Evolutionary conservation across 257 asterid genomes (phyloP).

Genomic region (Capsicum pubescens): DNA sequence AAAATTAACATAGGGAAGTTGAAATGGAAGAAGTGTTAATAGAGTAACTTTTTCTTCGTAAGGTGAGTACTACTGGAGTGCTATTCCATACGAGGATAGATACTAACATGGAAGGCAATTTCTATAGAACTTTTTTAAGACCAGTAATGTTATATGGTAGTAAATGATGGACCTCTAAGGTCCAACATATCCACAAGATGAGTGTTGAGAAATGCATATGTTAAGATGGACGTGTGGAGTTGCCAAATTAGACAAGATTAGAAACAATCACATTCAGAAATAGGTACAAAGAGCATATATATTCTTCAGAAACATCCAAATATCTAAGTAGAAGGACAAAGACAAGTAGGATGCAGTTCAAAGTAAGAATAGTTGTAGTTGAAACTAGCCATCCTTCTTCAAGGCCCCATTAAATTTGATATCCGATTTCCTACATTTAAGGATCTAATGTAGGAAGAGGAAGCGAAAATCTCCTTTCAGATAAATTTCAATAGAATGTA

Average conservation of each 20-base stretch:
- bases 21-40: background rate
- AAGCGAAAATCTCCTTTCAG: background rate
- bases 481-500: background rate
- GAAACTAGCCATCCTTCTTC: slow-evolving; percentile 20
- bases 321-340: background rate
- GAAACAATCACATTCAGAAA: background rate
- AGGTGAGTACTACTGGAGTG: background rate
- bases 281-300: background rate
- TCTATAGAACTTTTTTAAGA: background rate
- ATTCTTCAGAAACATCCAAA: background rate
- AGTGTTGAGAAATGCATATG: background rate
- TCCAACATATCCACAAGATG: background rate
- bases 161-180: slow-evolving; percentile 7
- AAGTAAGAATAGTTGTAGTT: background rate
- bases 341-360: background rate
- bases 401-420: background rate
- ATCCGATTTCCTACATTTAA: background rate
- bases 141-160: background rate
- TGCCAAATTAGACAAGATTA: background rate
- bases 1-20: background rate
- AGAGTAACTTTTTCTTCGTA: background rate
- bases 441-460: background rate
- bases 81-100: background rate
- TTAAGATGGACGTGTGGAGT: background rate
- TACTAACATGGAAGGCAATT: background rate